These are phyloP conservation scores for Martensiomyces pterosporus DNA, from an alignment of 192 early-diverging fungal species.

Conservation along the genomic window DNA sequence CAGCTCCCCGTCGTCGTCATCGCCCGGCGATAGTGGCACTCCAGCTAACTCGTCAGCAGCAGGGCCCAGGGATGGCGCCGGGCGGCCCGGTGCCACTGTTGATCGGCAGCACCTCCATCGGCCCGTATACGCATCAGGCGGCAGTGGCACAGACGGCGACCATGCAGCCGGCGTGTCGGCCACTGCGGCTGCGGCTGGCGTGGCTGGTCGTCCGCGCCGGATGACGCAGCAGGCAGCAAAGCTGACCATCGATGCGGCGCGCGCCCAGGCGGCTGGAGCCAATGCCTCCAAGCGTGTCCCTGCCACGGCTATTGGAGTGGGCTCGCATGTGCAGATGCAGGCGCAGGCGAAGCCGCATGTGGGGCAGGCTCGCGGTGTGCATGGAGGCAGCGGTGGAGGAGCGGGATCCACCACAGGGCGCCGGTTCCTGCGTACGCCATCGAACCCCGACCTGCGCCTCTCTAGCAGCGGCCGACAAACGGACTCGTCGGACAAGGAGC, in stretches of 20 bases:
- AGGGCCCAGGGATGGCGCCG: no score
- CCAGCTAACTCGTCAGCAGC: background rate
- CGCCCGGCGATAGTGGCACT: slow-evolving; percentile 6
- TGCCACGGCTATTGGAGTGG: slow-evolving; percentile 17
- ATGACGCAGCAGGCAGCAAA: slow-evolving; percentile 49
- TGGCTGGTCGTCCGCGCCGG: slow-evolving; percentile 41
- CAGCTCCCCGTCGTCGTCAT: slow-evolving; percentile 9
- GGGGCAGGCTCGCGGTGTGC: no score
- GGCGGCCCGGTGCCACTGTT: no score
- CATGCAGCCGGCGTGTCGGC: slow-evolving; percentile 22
- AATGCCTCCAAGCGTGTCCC: slow-evolving; percentile 17
- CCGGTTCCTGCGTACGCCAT: slow-evolving; percentile 30
- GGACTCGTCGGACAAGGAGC: slow-evolving; percentile 31
- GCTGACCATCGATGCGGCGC: slow-evolving; percentile 38
- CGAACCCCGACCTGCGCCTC: slow-evolving; percentile 11
- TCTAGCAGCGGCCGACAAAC: slow-evolving; percentile 8
- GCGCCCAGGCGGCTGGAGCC: slow-evolving; percentile 25
- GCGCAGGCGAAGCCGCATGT: no score
- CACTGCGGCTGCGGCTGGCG: slow-evolving; percentile 39
- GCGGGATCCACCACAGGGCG: slow-evolving; percentile 18
- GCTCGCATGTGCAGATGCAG: no score
- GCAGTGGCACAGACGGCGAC: slow-evolving; percentile 17
- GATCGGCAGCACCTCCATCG: slow-evolving; percentile 27
- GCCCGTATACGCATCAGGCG: slow-evolving; percentile 5
- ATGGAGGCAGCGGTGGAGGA: no score